Conservation (phyloP, 148 eudicot species). For the Pouteria glomerata region DNA sequence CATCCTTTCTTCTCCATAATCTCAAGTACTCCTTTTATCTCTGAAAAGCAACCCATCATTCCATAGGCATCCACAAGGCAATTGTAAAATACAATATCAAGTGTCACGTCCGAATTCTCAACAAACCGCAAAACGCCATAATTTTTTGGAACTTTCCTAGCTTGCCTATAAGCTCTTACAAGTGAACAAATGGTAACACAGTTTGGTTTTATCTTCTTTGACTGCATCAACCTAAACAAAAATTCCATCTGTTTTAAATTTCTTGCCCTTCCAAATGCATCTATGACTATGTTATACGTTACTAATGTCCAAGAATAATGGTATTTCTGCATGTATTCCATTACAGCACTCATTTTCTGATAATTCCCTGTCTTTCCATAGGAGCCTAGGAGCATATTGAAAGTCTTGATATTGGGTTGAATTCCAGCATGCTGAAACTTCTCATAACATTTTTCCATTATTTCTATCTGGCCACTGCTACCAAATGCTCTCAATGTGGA, state of each 20-base stretch:
- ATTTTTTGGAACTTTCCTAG: slow-evolving; percentile 60
- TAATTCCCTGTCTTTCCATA: slow-evolving; percentile 69
- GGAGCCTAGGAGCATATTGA: slow-evolving; percentile 77
- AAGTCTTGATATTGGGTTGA: slow-evolving; percentile 76
- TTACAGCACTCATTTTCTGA: slow-evolving; percentile 82
- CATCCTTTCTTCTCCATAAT: slow-evolving; percentile 71
- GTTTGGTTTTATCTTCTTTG: slow-evolving; percentile 77
- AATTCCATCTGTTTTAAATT: slow-evolving; percentile 75
- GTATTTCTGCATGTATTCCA: slow-evolving; percentile 88
- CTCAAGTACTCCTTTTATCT: slow-evolving; percentile 71
- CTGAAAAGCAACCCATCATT: slow-evolving; percentile 66
- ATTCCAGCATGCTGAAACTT: slow-evolving; percentile 78
- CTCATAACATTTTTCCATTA: slow-evolving; percentile 90
- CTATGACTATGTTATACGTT: slow-evolving; percentile 80
- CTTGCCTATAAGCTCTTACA: slow-evolving; percentile 72
- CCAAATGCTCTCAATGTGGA: slow-evolving; percentile 88
- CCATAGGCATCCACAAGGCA: slow-evolving; percentile 86
- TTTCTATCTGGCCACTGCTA: slow-evolving; percentile 79
- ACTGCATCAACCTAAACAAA: slow-evolving; percentile 66
- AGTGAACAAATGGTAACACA: slow-evolving; percentile 83
- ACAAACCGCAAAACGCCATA: slow-evolving; percentile 45
- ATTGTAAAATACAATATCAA: slow-evolving; percentile 77
- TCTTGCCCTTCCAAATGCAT: slow-evolving; percentile 82
- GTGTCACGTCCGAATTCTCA: slow-evolving; percentile 64
- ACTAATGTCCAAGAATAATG: slow-evolving; percentile 82